Evolutionary conservation across 1,284 basidiomycete genomes (phyloP).

Genomic region (Irpex lacteus): DNA sequence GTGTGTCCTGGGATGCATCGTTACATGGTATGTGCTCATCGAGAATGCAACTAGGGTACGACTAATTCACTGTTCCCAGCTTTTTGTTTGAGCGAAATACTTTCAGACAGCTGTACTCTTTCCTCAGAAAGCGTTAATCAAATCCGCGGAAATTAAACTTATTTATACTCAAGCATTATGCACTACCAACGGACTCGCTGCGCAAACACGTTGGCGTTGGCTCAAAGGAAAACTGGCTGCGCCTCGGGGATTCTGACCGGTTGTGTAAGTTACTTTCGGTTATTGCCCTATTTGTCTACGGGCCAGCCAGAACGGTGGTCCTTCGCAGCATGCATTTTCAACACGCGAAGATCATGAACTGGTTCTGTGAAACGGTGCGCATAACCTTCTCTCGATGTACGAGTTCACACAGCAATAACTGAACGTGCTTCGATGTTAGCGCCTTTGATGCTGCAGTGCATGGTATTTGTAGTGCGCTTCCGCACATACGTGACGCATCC

Average conservation of each 20-base stretch:
- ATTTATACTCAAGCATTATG: neutral
- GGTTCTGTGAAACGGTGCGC: neutral
- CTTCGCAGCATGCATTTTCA: too few relatives aligned
- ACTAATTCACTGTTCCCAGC: slow-evolving; percentile 1
- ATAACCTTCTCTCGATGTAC: neutral
- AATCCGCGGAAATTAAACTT: neutral
- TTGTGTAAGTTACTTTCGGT: too few relatives aligned
- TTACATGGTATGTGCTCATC: slow-evolving; percentile 27
- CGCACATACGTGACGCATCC: too few relatives aligned
- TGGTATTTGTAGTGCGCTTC: neutral
- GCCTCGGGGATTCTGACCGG: too few relatives aligned
- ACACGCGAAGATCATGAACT: too few relatives aligned
- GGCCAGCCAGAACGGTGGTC: too few relatives aligned
- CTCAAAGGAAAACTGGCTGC: too few relatives aligned
- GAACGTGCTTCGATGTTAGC: neutral
- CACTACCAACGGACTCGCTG: too few relatives aligned
- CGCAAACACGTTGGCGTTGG: too few relatives aligned
- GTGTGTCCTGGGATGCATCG: slow-evolving; percentile 26
- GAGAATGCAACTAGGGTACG: neutral
- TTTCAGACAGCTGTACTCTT: slow-evolving; percentile 1
- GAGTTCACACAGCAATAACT: neutral
- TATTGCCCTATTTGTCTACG: too few relatives aligned
- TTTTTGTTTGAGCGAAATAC: slow-evolving; percentile 9
- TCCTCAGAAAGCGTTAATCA: slow-evolving; percentile 5
- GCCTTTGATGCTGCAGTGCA: neutral